Evolutionary conservation across 352 stramenopile species (phyloP), one percentile per base, ranked within the genome.

Genomic region (Phytophthora pisi): DNA sequence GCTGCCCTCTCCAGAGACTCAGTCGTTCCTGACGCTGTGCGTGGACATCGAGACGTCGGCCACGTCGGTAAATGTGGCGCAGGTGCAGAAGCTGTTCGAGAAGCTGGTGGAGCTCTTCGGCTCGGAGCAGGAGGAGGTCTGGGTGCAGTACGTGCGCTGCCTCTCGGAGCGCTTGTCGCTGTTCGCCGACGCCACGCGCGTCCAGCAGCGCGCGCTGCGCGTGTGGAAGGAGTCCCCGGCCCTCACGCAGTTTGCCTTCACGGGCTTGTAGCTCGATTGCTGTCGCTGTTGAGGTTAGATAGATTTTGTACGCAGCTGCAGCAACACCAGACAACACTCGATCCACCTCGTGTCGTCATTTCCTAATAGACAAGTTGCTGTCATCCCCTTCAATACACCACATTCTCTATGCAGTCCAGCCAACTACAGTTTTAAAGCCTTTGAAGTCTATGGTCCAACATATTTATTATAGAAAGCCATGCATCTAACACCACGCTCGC

Each of bases 81-180:
- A 79, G 15, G 81, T 93, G 61, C 84, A 82, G 43, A 64, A 70
- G 56, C 66, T 96, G 47, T 95, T 92, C 61, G 88, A 96, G 69
- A 92, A 92, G 74, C 62, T 95, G 51, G 73, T 96, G 30, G 88
- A 95, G 51, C 67, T 96, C 3, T 96, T 91, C 36, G 84, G 88
- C 46, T 56, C 57, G 40, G 49, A 60, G 24, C 62, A 78, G 3
- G 83, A 94, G 57, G 84, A 89, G 36, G 78, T 88, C 4, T 96
- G 85, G 84, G 58, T 92, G 67, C 72, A 70, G 54, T 96, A 96
- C 73, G 75, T 95, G 40, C 64, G 72, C 18, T 74, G 61, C 31
- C 49, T 80, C 18, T 69, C 72, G 2, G 72, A 79, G 42, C 72
- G 64, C 40, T 52, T 79, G 57, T 57, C 58, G 20, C 56, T 80